phyloP scores from a whole-genome alignment of 2,329 filamentous ascomycete genomes.

The Coniochaeta ligniaria region DNA sequence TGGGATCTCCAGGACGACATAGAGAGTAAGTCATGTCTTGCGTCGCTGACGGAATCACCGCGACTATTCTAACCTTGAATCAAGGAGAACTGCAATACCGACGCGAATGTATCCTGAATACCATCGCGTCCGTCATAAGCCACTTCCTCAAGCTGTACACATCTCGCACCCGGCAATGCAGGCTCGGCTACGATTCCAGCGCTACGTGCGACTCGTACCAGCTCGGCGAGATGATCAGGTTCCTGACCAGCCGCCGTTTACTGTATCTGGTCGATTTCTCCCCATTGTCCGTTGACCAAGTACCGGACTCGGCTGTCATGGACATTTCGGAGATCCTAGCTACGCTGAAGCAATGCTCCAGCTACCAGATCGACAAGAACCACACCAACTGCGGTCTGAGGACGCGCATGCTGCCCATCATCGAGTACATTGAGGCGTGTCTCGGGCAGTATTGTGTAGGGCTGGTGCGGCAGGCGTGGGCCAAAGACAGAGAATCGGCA shows the following conservation, averaged over 20 bases:
- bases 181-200: slow-evolving; percentile 67
- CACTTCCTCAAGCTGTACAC: slow-evolving; percentile 64
- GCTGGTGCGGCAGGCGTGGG: slow-evolving; percentile 39
- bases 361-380: slow-evolving; percentile 67
- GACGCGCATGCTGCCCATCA: slow-evolving; percentile 55
- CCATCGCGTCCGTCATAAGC: slow-evolving; percentile 60
- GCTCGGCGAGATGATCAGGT: slow-evolving; percentile 69
- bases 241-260: slow-evolving; percentile 55
- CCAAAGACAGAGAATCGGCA: slow-evolving; percentile 25
- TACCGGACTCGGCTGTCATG: slow-evolving; percentile 45
- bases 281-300: slow-evolving; percentile 33
- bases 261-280: slow-evolving; percentile 53
- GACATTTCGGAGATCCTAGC: slow-evolving; percentile 55
- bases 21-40: slow-evolving; percentile 43
- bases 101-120: slow-evolving; percentile 59
- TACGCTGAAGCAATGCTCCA: slow-evolving; percentile 57
- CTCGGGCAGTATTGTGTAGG: slow-evolving; percentile 38
- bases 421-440: slow-evolving; percentile 57
- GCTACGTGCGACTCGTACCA: slow-evolving; percentile 70
- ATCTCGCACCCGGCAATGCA: slow-evolving; percentile 61
- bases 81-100: slow-evolving; percentile 60
- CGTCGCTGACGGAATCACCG: not conserved
- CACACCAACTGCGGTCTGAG: slow-evolving; percentile 68
- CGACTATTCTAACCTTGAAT: no score
- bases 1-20: slow-evolving; percentile 65